Evolutionary conservation across 495 filamentous ascomycete genomes (phyloP).

Genomic region (Thermothielavioides terrestris): DNA sequence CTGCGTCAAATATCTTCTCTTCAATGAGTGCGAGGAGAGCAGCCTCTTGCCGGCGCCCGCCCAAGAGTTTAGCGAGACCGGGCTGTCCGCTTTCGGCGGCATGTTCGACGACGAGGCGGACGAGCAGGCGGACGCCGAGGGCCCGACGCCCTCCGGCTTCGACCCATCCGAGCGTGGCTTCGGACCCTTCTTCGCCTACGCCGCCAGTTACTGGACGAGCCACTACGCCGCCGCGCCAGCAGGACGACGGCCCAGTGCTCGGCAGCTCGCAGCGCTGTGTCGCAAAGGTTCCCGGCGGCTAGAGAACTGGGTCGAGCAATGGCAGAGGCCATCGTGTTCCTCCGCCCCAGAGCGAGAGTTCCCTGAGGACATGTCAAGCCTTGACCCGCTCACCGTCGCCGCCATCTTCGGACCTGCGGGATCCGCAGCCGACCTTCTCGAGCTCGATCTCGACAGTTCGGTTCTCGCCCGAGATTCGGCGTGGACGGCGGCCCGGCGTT

Average conservation of each 20-base stretch:
- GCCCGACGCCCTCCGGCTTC: background rate
- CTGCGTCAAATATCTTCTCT: slow-evolving; percentile 42
- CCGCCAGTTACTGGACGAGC: background rate
- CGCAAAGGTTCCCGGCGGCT: background rate
- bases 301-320: background rate
- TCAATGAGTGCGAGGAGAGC: background rate
- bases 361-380: background rate
- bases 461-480: background rate
- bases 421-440: background rate
- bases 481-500: background rate
- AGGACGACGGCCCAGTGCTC: background rate
- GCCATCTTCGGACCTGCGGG: background rate
- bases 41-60: background rate
- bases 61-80: background rate
- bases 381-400: background rate
- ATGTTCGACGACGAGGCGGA: background rate
- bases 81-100: background rate
- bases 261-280: background rate
- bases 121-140: background rate
- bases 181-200: background rate
- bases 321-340: background rate
- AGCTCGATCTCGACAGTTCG: background rate
- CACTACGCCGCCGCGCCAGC: background rate
- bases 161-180: background rate
- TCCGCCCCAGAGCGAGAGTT: background rate